These are phyloP conservation scores for Berberis thunbergii DNA, from an alignment of 164 flowering plant species.

Conservation along the genomic window DNA sequence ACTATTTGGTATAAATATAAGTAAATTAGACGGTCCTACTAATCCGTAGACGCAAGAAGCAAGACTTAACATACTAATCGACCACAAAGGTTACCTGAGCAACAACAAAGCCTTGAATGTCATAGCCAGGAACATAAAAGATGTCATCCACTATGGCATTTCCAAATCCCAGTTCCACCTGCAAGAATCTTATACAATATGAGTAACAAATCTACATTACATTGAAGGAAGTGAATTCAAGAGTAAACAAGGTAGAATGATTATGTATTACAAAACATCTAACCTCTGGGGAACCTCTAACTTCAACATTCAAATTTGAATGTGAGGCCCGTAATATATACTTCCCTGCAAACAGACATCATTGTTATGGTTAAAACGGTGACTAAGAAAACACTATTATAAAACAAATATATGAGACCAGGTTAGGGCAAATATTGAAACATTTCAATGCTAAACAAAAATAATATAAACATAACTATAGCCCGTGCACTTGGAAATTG, in stretches of 20 bases:
- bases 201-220: neutral
- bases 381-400: neutral
- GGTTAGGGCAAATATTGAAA: no score
- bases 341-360: constrained; percentile 43
- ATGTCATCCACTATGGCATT: constrained; percentile 65
- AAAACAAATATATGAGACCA: no score
- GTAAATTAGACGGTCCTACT: neutral
- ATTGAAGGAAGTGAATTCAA: neutral
- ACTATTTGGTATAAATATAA: neutral
- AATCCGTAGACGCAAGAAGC: neutral
- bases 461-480: no score
- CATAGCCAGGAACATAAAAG: constrained; percentile 82
- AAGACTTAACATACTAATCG: neutral
- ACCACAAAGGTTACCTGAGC: constrained; percentile 60
- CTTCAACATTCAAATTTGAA: constrained; percentile 60
- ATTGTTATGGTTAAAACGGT: neutral
- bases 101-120: constrained; percentile 77
- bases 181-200: constrained; percentile 14
- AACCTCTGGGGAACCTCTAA: constrained; percentile 80
- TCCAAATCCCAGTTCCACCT: constrained; percentile 90
- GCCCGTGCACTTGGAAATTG: no score
- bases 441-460: no score
- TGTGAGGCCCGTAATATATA: constrained; percentile 73
- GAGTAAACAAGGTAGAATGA: neutral
- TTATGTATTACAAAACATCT: neutral